Evolutionary conservation across 1,284 basidiomycete species (phyloP).

Genomic region (Leccinum subrobustum): DNA sequence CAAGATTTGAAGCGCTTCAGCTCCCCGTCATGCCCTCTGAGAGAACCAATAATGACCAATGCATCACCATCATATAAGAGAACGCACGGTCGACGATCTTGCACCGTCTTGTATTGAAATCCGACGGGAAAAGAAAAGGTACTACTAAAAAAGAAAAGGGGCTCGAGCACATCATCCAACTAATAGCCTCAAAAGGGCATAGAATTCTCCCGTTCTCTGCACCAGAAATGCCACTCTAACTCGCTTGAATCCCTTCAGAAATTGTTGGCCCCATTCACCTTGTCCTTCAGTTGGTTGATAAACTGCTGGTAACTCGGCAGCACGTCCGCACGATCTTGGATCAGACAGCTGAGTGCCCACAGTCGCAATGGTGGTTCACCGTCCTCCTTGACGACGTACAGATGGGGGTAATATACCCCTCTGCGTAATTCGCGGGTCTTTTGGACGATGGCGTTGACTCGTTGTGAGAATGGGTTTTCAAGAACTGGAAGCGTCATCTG

Average conservation of each 20-base stretch:
- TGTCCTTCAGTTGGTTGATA: constrained; percentile 74
- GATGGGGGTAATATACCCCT: constrained; percentile 89
- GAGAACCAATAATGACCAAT: no score
- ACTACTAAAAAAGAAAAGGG: neutral
- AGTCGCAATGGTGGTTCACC: constrained; percentile 91
- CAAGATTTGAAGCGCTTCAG: no score
- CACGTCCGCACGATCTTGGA: constrained; percentile 95
- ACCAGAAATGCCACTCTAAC: neutral
- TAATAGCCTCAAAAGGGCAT: neutral
- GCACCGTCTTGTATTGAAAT: neutral
- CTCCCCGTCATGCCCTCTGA: no score
- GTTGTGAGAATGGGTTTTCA: constrained; percentile 92
- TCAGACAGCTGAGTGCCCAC: constrained; percentile 93
- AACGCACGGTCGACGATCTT: neutral
- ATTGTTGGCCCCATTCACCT: constrained; percentile 46
- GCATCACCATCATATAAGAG: neutral
- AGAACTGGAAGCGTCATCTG: constrained; percentile 84
- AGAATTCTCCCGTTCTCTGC: neutral
- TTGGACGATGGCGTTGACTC: constrained; percentile 90
- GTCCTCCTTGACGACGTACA: constrained; percentile 99
- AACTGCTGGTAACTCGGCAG: constrained; percentile 97
- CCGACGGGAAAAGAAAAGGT: neutral
- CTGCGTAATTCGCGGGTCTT: constrained; percentile 90
- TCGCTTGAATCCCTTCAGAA: constrained; percentile 18
- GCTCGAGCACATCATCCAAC: neutral